Evolutionary conservation across 1,284 basidiomycete genomes (phyloP).

Genomic region (Naganishia liquefaciens): DNA sequence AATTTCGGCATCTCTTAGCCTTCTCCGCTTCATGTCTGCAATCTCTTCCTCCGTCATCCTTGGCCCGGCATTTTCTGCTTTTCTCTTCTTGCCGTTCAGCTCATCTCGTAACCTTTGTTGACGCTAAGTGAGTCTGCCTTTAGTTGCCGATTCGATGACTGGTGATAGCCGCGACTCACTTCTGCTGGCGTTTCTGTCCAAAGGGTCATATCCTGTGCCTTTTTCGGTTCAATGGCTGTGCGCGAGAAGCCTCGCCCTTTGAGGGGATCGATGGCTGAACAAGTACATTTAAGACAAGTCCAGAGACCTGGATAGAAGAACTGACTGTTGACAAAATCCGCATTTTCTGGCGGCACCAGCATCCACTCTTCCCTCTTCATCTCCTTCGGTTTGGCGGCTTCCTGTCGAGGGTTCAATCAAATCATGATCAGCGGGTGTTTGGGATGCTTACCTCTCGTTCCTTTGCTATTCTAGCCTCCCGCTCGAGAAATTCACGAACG

Average conservation of each 20-base stretch:
- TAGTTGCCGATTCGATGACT: not conserved
- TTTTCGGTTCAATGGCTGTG: slow-evolving; percentile 51
- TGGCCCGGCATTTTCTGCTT: slow-evolving; percentile 57
- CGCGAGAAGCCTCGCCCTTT: slow-evolving; percentile 64
- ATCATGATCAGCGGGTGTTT: slow-evolving; percentile 7
- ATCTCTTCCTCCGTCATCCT: slow-evolving; percentile 57
- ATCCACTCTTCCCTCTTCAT: slow-evolving; percentile 89
- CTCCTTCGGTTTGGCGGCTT: slow-evolving; percentile 70
- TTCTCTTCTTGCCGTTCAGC: slow-evolving; percentile 75
- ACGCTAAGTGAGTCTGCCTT: slow-evolving; percentile 46
- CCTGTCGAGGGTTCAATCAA: slow-evolving; percentile 53
- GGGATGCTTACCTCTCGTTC: slow-evolving; percentile 61
- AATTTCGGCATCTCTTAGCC: slow-evolving; percentile 64
- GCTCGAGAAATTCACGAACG: slow-evolving; percentile 74
- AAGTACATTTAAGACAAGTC: not conserved
- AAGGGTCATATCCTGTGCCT: slow-evolving; percentile 61
- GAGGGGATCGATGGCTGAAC: slow-evolving; percentile 66
- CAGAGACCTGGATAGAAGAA: slow-evolving; percentile 34
- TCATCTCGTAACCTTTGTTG: slow-evolving; percentile 83
- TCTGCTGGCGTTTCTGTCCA: slow-evolving; percentile 95
- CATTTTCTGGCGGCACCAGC: slow-evolving; percentile 80
- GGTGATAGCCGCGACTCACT: slow-evolving; percentile 10
- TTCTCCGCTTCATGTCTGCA: slow-evolving; percentile 59
- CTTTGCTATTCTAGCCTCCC: slow-evolving; percentile 71
- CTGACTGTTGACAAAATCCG: slow-evolving; percentile 72